Percentiles rank a stretch among this genome's conserved stretches.
Evolutionary conservation across 106 monocot species (phyloP).

Genomic region (Dioscorea dumetorum): DNA sequence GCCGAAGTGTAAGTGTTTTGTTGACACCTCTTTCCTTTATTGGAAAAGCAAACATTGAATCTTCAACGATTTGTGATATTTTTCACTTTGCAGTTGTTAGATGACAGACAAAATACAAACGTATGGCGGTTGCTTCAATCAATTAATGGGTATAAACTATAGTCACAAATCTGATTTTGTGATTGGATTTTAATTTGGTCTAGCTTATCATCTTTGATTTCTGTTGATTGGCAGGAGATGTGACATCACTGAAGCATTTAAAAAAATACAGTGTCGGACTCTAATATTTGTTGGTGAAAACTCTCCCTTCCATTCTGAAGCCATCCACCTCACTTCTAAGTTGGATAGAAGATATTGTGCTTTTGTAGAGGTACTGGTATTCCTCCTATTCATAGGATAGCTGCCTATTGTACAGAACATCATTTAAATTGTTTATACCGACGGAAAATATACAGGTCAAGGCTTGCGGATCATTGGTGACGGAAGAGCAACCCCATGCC

Average conservation of each 20-base stretch:
- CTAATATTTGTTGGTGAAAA: constrained; percentile 72
- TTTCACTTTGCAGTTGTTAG: constrained; percentile 37
- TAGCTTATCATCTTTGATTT: background rate
- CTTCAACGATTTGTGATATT: background rate
- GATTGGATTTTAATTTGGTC: too few species aligned
- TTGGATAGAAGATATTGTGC: constrained; percentile 71
- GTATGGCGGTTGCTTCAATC: constrained; percentile 59
- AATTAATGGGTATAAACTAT: constrained; percentile 46
- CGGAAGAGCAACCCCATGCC: constrained; percentile 76
- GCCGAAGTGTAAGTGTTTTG: constrained; percentile 57
- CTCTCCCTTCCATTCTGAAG: constrained; percentile 70
- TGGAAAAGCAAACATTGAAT: background rate
- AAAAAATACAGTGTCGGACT: constrained; percentile 40
- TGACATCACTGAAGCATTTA: constrained; percentile 52
- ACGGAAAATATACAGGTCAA: constrained; percentile 18
- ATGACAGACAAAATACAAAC: constrained; percentile 49
- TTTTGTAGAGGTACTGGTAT: constrained; percentile 69
- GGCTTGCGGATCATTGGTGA: constrained; percentile 71
- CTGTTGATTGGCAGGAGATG: constrained; percentile 34
- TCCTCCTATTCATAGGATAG: background rate
- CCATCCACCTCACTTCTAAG: constrained; percentile 63
- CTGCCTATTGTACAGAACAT: background rate
- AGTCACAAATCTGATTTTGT: too few species aligned
- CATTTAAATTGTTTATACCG: background rate
- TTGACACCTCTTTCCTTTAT: too few species aligned